Base-by-base conservation (phyloP, 768 basidiomycete genomes). In the Tephrocybe sp. region DNA sequence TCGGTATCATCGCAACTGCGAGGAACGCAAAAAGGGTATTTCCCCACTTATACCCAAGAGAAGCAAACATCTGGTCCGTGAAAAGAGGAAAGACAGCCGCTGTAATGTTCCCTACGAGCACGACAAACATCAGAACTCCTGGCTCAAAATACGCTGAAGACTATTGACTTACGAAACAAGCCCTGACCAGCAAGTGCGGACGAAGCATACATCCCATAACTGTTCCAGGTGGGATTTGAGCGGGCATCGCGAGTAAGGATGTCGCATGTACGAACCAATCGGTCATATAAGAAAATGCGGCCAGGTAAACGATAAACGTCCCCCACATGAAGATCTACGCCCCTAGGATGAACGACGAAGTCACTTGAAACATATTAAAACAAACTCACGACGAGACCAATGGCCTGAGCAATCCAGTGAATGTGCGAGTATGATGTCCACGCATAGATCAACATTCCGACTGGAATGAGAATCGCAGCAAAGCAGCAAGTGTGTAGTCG, bases 371-470 rank as follows among this genome's bases (percentile, higher is more conserved):
- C n/a, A n/a, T n/a, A n/a, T n/a, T n/a, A n/a, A n/a, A n/a, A n/a
- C n/a, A n/a, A n/a, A 54, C 69, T 12, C 60, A 73, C 71, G 4
- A 62, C 64, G 14, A 86, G 74, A 2, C 80, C 86, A 28, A 87
- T 75, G 20, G 73, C 73, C 20, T 79, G 73, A 1, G 69, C 80
- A 30, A 85, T 80, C 88, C 88, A 90, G 49, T 75, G 78, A 3
- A 88, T 71, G 14, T 57, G 59, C 0, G 75, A 51, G 55, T 73
- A 79, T 15, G 83, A 79, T 3, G 83, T 81, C 82, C 86, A 89
- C 0, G 84, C 86, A 58, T 84, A 91, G 25, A 89, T 80, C 65
- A 88, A 78, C 77, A 86, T 84, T 15, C 78, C 79, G 0, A 65
- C 55, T 0, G 86, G 85, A 45, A 84, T 70, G 12, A 82, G 58